A percentile compares a stretch with the other conserved stretches of the same genome.
These are phyloP conservation scores for Malus orientalis DNA, from an alignment of 306 rosid species.

Conservation along the genomic window DNA sequence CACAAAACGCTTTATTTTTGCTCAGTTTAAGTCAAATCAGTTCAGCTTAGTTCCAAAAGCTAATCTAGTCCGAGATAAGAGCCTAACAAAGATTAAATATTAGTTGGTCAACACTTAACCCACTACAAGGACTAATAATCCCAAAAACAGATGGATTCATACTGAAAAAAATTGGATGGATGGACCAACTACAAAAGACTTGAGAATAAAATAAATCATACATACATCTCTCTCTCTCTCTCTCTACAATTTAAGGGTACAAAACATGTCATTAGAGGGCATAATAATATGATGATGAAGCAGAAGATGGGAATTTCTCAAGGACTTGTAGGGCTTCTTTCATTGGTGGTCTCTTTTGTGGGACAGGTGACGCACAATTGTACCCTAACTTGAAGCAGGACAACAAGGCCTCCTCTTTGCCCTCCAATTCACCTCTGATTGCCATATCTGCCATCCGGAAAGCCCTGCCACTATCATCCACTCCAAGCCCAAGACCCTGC, in stretches of 20 bases:
- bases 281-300: constrained; percentile 36
- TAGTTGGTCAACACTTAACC: neutral
- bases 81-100: neutral
- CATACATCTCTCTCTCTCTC: constrained; percentile 20
- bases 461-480: constrained; percentile 60
- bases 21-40: too few species aligned
- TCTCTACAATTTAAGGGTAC: constrained; percentile 34
- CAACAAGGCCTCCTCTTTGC: constrained; percentile 67
- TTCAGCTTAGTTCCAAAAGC: too few species aligned
- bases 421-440: constrained; percentile 76
- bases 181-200: constrained; percentile 5
- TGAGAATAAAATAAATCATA: constrained; percentile 17
- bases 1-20: too few species aligned
- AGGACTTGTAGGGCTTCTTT: constrained; percentile 73
- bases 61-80: too few species aligned
- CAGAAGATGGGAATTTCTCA: constrained; percentile 56
- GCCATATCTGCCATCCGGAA: constrained; percentile 72
- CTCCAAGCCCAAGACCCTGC: constrained; percentile 46
- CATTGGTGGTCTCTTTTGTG: constrained; percentile 88
- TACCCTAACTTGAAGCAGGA: constrained; percentile 71
- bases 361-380: constrained; percentile 60
- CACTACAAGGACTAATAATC: neutral
- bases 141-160: constrained; percentile 1
- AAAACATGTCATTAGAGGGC: constrained; percentile 29
- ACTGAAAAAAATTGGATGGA: neutral